Conservation (phyloP, 2,329 filamentous ascomycete species). For the Cadophora sp. region DNA sequence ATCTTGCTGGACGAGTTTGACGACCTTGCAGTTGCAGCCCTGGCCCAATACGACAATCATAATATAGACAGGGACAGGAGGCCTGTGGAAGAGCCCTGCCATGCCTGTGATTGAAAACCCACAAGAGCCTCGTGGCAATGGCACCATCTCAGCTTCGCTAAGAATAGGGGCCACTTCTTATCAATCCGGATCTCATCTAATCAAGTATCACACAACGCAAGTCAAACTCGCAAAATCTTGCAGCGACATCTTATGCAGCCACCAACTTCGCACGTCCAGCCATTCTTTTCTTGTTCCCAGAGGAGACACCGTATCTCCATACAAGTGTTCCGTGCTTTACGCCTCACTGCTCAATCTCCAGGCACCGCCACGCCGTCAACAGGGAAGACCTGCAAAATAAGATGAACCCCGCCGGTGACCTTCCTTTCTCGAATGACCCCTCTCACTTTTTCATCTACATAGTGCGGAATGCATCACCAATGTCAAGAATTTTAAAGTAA, state of each 20-base stretch:
- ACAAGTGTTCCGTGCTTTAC: conserved; percentile 4
- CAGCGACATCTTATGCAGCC: neutral
- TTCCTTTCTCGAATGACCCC: conserved; percentile 5
- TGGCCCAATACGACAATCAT: conserved; percentile 38
- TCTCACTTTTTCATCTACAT: neutral
- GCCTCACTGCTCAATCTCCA: neutral
- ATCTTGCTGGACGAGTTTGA: conserved; percentile 27
- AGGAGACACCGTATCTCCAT: neutral
- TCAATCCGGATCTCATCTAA: conserved; percentile 4
- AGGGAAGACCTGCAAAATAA: conserved; percentile 10
- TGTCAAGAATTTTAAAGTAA: neutral
- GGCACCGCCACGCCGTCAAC: conserved; percentile 7
- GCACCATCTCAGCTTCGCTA: conserved; percentile 28
- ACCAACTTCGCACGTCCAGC: neutral
- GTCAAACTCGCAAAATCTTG: neutral
- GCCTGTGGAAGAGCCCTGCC: conserved; percentile 6
- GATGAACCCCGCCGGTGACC: conserved; percentile 7
- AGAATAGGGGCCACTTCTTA: conserved; percentile 11
- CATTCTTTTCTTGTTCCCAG: neutral
- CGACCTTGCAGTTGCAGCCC: conserved; percentile 20
- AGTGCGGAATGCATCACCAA: neutral
- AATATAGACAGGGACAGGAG: conserved; percentile 28
- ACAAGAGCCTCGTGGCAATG: conserved; percentile 35
- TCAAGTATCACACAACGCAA: neutral
- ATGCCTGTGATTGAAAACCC: conserved; percentile 2